phyloP scores from a whole-genome alignment of 148 eudicot species.

The Arbutus unedo region DNA sequence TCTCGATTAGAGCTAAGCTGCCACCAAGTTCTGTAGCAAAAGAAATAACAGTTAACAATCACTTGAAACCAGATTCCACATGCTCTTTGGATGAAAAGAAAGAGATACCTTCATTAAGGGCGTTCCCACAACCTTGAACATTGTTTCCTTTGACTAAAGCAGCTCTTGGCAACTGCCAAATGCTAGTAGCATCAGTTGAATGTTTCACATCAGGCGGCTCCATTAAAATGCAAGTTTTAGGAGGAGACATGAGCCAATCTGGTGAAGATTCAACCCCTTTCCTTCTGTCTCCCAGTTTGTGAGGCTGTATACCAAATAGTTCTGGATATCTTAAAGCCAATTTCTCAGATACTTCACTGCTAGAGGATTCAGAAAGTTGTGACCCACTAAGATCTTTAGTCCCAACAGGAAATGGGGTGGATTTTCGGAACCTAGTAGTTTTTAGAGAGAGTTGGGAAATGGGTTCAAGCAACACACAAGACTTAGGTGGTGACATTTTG shows the following conservation, averaged over 20 bases:
- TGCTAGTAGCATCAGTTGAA: slow-evolving; percentile 22
- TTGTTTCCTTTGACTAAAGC: slow-evolving; percentile 1
- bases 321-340: slow-evolving; percentile 54
- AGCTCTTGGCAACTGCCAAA: slow-evolving; percentile 27
- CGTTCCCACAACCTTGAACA: neutral
- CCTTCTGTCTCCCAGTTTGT: slow-evolving; percentile 31
- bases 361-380: slow-evolving; percentile 49
- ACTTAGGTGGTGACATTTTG: slow-evolving; percentile 61
- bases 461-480: slow-evolving; percentile 68
- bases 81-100: neutral
- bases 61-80: slow-evolving; percentile 1
- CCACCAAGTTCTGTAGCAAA: slow-evolving; percentile 28
- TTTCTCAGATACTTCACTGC: slow-evolving; percentile 34
- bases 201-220: slow-evolving; percentile 62
- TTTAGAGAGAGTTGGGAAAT: slow-evolving; percentile 31
- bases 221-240: slow-evolving; percentile 75
- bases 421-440: slow-evolving; percentile 34
- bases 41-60: neutral
- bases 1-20: slow-evolving; percentile 27
- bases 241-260: slow-evolving; percentile 80
- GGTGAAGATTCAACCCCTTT: slow-evolving; percentile 60
- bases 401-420: slow-evolving; percentile 65
- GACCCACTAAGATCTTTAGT: slow-evolving; percentile 29
- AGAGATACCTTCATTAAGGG: slow-evolving; percentile 21
- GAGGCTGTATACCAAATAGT: slow-evolving; percentile 51